Evolutionary conservation across 2,329 filamentous ascomycete species (phyloP), one percentile per base, ranked within the genome.

Genomic region (Tympanopsis confertula): DNA sequence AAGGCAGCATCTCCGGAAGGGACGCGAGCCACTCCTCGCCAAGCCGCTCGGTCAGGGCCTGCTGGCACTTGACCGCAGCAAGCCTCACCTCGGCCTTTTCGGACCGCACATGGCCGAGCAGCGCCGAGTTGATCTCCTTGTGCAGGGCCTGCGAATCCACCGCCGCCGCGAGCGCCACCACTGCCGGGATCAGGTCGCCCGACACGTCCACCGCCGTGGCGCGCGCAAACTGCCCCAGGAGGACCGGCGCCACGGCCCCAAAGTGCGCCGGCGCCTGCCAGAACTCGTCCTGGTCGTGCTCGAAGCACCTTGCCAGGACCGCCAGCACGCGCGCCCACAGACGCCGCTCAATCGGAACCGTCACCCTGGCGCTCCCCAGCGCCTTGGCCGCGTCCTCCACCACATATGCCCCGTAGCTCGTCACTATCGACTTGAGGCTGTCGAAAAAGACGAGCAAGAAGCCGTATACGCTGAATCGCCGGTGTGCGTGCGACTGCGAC

Each of bases 241-340:
- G 67, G 3, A 82, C 75, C 1, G 69, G 66, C 12, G 78, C 74
- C 28, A 95, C 77, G 19, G 74, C 74, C 40, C 69, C 68, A 52
- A 95, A 94, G 61, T 95, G 88, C 1, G 83, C 72, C 0, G 91
- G 89, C 1, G 84, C 78, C 67, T 94, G 87, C 88, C 88, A 96
- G 65, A 94, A 96, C 57, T 87, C 83, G 55, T 94, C 87, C 59
- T 94, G 84, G 53, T 96, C 91, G 55, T 94, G 78, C 57, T 82
- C 72, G 52, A 96, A 94, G 48, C 78, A 82, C 47, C 77, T 80
- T 19, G 71, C 65, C 35, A 96, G 68, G 15, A 86, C 83, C 15
- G 86, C 83, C 38, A 68, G 65, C 37, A 96, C 70, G 2, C 86
- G 74, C 14, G 74, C 72, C 30, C 68, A 63, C 71, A 85, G 85